These are phyloP conservation scores for Diaporthe velutina DNA, from an alignment of 2,329 filamentous ascomycete genomes.

Conservation along the genomic window DNA sequence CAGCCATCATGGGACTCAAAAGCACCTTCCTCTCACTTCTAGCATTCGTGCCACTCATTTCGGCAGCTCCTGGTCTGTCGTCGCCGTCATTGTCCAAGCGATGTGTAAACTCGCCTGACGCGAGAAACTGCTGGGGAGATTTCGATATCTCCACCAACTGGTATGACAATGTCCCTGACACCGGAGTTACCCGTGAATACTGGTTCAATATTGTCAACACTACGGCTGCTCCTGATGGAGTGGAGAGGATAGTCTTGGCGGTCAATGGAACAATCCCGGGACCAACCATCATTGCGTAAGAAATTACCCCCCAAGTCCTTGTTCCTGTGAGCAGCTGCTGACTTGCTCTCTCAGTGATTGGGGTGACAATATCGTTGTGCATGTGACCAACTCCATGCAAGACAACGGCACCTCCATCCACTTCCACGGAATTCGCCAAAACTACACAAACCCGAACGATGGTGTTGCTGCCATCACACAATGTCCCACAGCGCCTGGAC, in stretches of 20 bases:
- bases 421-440: constrained; percentile 56
- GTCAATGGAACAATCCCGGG: constrained; percentile 49
- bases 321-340: constrained; percentile 47
- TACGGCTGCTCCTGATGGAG: constrained; percentile 54
- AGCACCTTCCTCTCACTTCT: constrained; percentile 22
- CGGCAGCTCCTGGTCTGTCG: constrained; percentile 21
- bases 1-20: constrained; percentile 29
- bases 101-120: constrained; percentile 45
- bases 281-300: constrained; percentile 45
- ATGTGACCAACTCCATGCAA: constrained; percentile 51
- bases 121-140: constrained; percentile 54
- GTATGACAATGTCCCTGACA: constrained; percentile 50
- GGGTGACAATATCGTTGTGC: constrained; percentile 53
- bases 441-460: constrained; percentile 51
- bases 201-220: constrained; percentile 45
- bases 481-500: constrained; percentile 64
- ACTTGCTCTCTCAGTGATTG: constrained; percentile 49
- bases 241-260: constrained; percentile 50
- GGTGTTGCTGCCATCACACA: constrained; percentile 57
- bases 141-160: constrained; percentile 56
- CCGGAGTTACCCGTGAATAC: constrained; percentile 57
- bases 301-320: constrained; percentile 48
- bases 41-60: constrained; percentile 22
- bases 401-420: constrained; percentile 55
- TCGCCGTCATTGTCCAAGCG: constrained; percentile 18